These are phyloP conservation scores for Penicillium samsonianum DNA, from an alignment of 495 filamentous ascomycete genomes.

Conservation along the genomic window DNA sequence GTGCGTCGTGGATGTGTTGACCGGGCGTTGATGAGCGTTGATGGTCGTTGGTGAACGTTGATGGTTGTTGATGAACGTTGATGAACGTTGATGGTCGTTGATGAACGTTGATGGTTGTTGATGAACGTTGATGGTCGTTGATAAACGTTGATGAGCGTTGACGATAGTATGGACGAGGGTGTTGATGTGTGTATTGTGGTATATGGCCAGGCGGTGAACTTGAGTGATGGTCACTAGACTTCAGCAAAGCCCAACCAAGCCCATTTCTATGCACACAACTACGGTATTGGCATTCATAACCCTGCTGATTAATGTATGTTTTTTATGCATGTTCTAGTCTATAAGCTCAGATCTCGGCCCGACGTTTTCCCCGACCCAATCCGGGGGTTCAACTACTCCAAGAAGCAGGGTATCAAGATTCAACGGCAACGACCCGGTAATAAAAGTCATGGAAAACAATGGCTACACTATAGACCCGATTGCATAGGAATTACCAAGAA, in stretches of 20 bases:
- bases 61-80: background rate
- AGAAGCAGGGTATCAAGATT: slow-evolving; percentile 8
- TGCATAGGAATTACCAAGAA: slow-evolving; percentile 1
- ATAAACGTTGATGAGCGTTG: background rate
- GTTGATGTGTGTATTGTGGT: slow-evolving; percentile 2
- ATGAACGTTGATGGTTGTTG: background rate
- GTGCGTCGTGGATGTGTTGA: slow-evolving; percentile 4
- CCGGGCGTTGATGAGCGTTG: background rate
- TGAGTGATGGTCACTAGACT: slow-evolving; percentile 11
- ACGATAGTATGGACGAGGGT: background rate
- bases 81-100: background rate
- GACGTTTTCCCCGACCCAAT: slow-evolving; percentile 2
- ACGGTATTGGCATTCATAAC: slow-evolving; percentile 3
- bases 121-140: background rate
- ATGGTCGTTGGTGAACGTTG: background rate
- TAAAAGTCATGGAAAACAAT: slow-evolving; percentile 7
- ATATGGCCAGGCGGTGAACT: slow-evolving; percentile 4
- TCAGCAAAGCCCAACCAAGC: slow-evolving; percentile 8
- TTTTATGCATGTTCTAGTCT: slow-evolving; percentile 5
- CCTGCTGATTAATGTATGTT: slow-evolving; percentile 3
- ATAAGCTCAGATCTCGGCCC: slow-evolving; percentile 2
- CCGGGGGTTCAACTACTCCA: slow-evolving; percentile 4
- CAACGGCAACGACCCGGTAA: slow-evolving; percentile 7
- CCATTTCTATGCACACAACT: slow-evolving; percentile 6
- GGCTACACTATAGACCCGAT: background rate